A percentile compares a stretch with the other conserved stretches of the same genome.
phyloP scores from a whole-genome alignment of 2,329 filamentous ascomycete genomes.

The Gliomastix tumulicola region DNA sequence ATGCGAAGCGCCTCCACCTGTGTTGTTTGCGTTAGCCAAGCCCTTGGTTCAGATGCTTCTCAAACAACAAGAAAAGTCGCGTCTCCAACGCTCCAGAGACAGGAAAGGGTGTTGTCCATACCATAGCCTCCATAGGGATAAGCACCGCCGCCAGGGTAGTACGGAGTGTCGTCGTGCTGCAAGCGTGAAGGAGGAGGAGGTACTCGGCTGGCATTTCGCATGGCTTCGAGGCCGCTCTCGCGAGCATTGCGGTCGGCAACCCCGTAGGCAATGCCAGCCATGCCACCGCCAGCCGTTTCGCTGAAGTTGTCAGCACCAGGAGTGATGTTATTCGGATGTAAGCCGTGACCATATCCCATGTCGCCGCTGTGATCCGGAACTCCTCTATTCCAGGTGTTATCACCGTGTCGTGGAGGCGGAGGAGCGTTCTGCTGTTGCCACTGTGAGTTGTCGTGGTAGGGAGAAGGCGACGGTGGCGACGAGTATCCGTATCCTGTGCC shows the following conservation, averaged over 20 bases:
- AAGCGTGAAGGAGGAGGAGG: constrained; percentile 29
- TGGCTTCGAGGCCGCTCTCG: constrained; percentile 58
- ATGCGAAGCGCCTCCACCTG: background rate
- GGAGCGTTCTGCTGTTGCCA: constrained; percentile 3
- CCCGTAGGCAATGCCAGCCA: constrained; percentile 60
- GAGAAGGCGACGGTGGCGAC: constrained; percentile 8
- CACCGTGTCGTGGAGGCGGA: constrained; percentile 11
- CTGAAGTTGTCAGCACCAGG: constrained; percentile 64
- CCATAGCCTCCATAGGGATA: background rate
- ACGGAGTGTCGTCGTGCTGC: constrained; percentile 11
- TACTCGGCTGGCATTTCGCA: constrained; percentile 32
- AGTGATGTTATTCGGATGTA: constrained; percentile 35
- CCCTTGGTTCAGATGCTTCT: background rate
- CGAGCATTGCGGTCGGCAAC: constrained; percentile 59
- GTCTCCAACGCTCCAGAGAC: background rate
- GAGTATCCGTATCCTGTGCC: constrained; percentile 6
- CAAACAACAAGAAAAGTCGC: background rate
- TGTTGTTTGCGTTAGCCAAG: background rate
- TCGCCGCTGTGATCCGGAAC: constrained; percentile 12
- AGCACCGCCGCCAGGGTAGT: background rate
- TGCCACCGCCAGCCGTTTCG: constrained; percentile 54
- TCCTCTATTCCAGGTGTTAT: constrained; percentile 13
- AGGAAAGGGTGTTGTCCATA: background rate
- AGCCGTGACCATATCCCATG: constrained; percentile 13
- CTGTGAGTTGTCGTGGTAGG: constrained; percentile 17